phyloP scores from a whole-genome alignment of 2,329 filamentous ascomycete species.

The Corinectria fuckeliana region DNA sequence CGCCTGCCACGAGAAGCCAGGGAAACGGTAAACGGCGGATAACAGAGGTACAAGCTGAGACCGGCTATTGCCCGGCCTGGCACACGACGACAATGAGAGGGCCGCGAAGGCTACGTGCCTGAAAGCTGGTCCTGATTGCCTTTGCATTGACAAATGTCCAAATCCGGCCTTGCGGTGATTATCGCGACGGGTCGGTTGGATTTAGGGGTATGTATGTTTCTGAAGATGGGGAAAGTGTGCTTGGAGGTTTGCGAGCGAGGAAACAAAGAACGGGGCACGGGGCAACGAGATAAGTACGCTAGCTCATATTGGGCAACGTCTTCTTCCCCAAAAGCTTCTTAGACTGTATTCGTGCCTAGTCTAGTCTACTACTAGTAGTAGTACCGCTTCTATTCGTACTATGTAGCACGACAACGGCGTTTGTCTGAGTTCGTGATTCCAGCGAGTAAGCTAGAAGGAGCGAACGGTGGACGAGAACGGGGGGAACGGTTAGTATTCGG shows the following conservation, averaged over 20 bases:
- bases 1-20: constrained; percentile 10
- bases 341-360: neutral
- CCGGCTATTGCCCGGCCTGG: constrained; percentile 30
- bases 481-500: constrained; percentile 2
- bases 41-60: constrained; percentile 4
- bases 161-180: constrained; percentile 7
- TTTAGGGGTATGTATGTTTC: constrained; percentile 4
- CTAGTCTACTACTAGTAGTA: constrained; percentile 4
- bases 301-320: neutral
- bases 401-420: constrained; percentile 18
- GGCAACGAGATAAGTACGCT: constrained; percentile 17
- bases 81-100: constrained; percentile 7
- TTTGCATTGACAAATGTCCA: constrained; percentile 16
- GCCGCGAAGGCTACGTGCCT: constrained; percentile 17
- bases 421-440: constrained; percentile 10
- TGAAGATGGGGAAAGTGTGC: constrained; percentile 5
- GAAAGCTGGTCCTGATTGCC: constrained; percentile 16
- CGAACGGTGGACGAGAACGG: constrained; percentile 9
- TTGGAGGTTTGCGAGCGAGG: constrained; percentile 4
- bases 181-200: neutral
- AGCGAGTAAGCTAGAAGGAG: constrained; percentile 8
- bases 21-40: neutral
- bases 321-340: neutral
- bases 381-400: too few relatives aligned
- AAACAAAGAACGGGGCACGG: constrained; percentile 20